These are phyloP conservation scores for Inga leiocalycina DNA, from an alignment of 306 rosid species.

Conservation along the genomic window DNA sequence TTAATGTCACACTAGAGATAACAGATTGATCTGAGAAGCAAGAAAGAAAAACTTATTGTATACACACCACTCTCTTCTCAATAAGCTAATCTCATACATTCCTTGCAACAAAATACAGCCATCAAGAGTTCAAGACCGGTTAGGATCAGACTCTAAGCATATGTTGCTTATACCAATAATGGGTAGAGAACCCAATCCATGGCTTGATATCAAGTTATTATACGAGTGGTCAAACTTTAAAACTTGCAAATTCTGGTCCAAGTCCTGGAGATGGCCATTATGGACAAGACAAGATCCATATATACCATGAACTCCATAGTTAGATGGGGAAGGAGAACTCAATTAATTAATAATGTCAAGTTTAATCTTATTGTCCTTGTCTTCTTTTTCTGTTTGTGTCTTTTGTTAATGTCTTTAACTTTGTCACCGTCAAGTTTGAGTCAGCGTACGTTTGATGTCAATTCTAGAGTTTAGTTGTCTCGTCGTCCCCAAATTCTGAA, in stretches of 20 bases:
- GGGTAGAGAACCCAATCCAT: neutral
- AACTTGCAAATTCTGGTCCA: constrained; percentile 44
- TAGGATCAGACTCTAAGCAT: too few species aligned
- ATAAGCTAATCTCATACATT: neutral
- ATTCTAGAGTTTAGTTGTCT: neutral
- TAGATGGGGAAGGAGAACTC: too few species aligned
- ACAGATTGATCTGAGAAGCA: neutral
- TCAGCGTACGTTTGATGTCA: neutral
- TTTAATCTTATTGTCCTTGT: neutral
- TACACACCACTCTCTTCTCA: neutral
- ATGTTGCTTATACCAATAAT: neutral
- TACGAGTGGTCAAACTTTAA: neutral
- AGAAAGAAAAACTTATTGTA: neutral
- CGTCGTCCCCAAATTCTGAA: too few species aligned
- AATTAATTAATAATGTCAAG: neutral
- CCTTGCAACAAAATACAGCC: neutral
- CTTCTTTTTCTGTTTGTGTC: neutral
- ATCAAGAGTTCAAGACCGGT: neutral
- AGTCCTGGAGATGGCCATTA: constrained; percentile 50
- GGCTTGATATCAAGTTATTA: neutral
- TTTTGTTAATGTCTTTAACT: neutral
- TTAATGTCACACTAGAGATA: neutral
- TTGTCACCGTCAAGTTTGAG: neutral
- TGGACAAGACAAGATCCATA: too few species aligned
- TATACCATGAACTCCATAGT: neutral